Evolutionary conservation across 306 rosid species (phyloP), one percentile per base, ranked within the genome.

Genomic region (Acmispon strigosus): DNA sequence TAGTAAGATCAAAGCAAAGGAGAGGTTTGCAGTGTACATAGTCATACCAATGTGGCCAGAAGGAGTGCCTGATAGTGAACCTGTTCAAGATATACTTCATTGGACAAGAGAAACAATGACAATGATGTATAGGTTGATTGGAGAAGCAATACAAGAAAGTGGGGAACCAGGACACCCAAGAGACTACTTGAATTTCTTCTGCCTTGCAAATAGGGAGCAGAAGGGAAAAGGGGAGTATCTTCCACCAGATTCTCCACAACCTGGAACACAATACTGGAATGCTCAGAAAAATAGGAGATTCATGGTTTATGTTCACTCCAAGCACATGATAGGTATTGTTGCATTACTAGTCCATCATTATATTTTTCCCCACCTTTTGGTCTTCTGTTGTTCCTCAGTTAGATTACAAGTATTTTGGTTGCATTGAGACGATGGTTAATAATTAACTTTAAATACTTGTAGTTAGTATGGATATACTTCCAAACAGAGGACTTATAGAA

Each of bases 31-130:
- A 45, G 97, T 83, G 69, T 94, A 94, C 57, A 74, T 94, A 69
- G 86, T 90, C 43, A 84, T 94, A 13, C 96, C 98, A 34, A 90
- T 94, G 98, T 90, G 97, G 96, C 97, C 97, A 11, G 98, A 94
- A 82, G 97, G 97, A 14, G 68, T 63, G 41, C 86, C 97, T 47
- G 94, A 87, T 66, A 83, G 95, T 79, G 97, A 94, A 37, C 19
- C 83, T 1, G 98, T 94, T 67, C 85, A 80, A 56, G 98, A 90
- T 43, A 86, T 90, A 62, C 57, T 89, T 83, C 84, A 90, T 66
- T 89, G 97, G 97, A 88, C 90, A 0, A 89, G 96, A 74, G 87
- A 89, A 78, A 94, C 96, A 7, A 81, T 94, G 86, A 2, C 77
- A 66, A 90, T 94, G 98, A 90, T 90, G 98, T 90, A 90, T 43